These are phyloP conservation scores for Verticillium tricorpus DNA, from an alignment of 2,329 filamentous ascomycete genomes.

Conservation along the genomic window DNA sequence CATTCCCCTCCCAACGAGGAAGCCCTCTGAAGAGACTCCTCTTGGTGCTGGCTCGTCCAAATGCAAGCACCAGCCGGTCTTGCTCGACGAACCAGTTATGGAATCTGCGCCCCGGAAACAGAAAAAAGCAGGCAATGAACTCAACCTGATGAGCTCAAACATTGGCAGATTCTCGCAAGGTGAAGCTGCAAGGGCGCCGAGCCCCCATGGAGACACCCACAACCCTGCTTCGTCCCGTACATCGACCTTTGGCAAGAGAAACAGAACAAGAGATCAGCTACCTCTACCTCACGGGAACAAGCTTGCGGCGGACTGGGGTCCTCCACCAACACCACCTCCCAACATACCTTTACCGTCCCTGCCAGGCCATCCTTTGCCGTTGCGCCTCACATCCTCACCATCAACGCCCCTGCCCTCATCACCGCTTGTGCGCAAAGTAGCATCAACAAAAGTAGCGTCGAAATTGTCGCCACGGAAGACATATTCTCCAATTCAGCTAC, in stretches of 20 bases:
- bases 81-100: too few species aligned
- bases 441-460: background rate
- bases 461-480: background rate
- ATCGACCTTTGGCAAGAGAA: background rate
- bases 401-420: background rate
- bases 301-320: background rate
- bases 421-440: too few species aligned
- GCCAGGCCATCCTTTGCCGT: background rate
- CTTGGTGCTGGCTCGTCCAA: too few species aligned
- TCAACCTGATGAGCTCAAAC: background rate
- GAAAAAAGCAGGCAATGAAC: too few species aligned
- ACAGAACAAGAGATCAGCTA: background rate
- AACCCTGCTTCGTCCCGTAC: background rate
- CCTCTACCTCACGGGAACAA: background rate
- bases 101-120: too few species aligned
- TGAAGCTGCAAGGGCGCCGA: too few species aligned
- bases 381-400: background rate
- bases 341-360: background rate
- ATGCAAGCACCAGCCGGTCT: too few species aligned
- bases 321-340: background rate
- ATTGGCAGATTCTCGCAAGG: background rate
- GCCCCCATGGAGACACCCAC: background rate
- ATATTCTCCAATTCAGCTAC: background rate
- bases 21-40: too few species aligned
- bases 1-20: background rate